phyloP scores from a whole-genome alignment of 768 basidiomycete genomes.

The Astraeus odoratus region DNA sequence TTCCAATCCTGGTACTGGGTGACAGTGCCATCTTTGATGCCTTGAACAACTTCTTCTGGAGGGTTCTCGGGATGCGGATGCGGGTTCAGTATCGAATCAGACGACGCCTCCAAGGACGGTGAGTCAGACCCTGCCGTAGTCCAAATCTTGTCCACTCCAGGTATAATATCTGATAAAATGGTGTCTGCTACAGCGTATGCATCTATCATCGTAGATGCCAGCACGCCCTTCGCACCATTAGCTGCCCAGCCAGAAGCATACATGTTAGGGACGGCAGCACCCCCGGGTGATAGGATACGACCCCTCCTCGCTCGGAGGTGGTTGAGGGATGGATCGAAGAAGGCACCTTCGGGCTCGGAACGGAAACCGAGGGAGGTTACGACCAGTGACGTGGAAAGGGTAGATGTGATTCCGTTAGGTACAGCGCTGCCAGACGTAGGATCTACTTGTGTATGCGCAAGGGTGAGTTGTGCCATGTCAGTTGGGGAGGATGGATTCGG shows the following conservation, averaged over 20 bases:
- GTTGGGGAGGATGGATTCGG: conserved; percentile 16
- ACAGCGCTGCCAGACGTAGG: conserved; percentile 40
- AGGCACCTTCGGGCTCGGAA: conserved; percentile 52
- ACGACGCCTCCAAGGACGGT: not conserved
- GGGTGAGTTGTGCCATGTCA: conserved; percentile 36
- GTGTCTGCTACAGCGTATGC: conserved; percentile 74
- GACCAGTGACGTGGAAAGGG: conserved; percentile 64
- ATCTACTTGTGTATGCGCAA: conserved; percentile 58
- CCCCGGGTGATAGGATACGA: conserved; percentile 38
- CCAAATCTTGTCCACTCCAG: conserved; percentile 13
- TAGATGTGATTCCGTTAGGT: conserved; percentile 48
- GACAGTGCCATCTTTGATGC: conserved; percentile 36
- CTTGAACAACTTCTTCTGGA: conserved; percentile 43
- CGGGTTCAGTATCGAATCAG: conserved; percentile 27
- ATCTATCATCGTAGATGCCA: conserved; percentile 90
- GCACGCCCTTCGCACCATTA: conserved; percentile 83
- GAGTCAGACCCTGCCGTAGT: conserved; percentile 6
- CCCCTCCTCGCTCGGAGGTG: conserved; percentile 51
- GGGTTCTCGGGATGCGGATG: conserved; percentile 36
- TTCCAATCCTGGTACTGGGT: conserved; percentile 73
- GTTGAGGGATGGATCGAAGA: conserved; percentile 48
- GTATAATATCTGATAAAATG: conserved; percentile 54
- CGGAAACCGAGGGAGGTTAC: conserved; percentile 86
- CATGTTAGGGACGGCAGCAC: conserved; percentile 45
- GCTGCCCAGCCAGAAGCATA: conserved; percentile 96